phyloP scores from a whole-genome alignment of 495 filamentous ascomycete species.

The Penicillium psychrofluorescens region DNA sequence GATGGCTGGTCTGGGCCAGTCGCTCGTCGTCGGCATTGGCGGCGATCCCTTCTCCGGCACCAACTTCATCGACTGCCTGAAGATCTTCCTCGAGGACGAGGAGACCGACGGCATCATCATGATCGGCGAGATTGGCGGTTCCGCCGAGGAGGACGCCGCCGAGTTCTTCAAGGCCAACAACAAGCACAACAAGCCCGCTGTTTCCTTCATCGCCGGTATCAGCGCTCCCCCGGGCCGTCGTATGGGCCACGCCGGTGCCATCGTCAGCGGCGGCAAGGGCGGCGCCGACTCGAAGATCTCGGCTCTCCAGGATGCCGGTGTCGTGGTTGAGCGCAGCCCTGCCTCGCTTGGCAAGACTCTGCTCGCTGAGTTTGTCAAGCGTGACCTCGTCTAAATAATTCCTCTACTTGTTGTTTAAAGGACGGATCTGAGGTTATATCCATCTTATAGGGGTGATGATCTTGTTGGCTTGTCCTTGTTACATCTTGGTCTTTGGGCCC shows the following conservation, averaged over 20 bases:
- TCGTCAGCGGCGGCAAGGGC: slow-evolving; percentile 95
- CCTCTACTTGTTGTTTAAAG: neutral
- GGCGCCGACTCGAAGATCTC: slow-evolving; percentile 96
- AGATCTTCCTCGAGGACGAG: slow-evolving; percentile 90
- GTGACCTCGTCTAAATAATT: slow-evolving; percentile 73
- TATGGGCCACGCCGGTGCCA: slow-evolving; percentile 98
- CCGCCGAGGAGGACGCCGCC: slow-evolving; percentile 94
- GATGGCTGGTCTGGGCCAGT: slow-evolving; percentile 91
- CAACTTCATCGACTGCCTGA: slow-evolving; percentile 98
- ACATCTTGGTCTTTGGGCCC: slow-evolving; percentile 4
- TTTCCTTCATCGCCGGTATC: slow-evolving; percentile 98
- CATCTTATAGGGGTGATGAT: slow-evolving; percentile 12
- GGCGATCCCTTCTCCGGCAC: slow-evolving; percentile 98
- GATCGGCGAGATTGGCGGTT: slow-evolving; percentile 98
- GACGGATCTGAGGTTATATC: slow-evolving; percentile 16
- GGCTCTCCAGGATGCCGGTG: slow-evolving; percentile 87
- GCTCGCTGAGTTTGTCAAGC: slow-evolving; percentile 89
- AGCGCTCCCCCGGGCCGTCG: slow-evolving; percentile 90
- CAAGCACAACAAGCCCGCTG: slow-evolving; percentile 87
- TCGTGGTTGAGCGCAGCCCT: slow-evolving; percentile 92
- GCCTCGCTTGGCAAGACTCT: slow-evolving; percentile 86
- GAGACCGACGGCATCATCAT: slow-evolving; percentile 99
- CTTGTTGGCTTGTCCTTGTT: slow-evolving; percentile 9
- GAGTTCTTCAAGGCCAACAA: slow-evolving; percentile 92
- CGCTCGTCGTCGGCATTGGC: slow-evolving; percentile 95